phyloP scores from a whole-genome alignment of 768 basidiomycete species.

The Kwoniella mangroviensis region DNA sequence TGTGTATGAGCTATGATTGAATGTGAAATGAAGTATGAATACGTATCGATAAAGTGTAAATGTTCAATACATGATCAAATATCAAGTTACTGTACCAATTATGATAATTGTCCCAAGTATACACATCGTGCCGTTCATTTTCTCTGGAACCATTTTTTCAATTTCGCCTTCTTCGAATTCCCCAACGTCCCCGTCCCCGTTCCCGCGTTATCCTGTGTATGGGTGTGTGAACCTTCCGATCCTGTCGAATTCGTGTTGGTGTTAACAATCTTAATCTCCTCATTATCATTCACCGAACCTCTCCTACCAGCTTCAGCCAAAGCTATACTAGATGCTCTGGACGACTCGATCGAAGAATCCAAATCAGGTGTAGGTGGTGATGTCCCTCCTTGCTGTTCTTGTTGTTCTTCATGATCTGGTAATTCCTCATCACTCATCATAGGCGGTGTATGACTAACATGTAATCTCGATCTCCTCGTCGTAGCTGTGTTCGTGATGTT shows the following conservation, averaged over 20 bases:
- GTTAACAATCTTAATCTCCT: not conserved
- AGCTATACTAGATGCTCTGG: not conserved
- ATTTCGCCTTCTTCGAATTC: not conserved
- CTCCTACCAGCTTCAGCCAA: not conserved
- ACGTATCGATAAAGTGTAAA: not conserved
- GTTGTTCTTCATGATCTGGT: conserved; percentile 1
- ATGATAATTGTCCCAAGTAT: not conserved
- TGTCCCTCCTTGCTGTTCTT: no score
- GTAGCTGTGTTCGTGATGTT: not conserved
- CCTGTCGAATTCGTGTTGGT: not conserved
- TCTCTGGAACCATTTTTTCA: not conserved
- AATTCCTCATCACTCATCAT: conserved; percentile 5
- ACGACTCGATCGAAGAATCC: not conserved
- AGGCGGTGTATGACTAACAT: conserved; percentile 18
- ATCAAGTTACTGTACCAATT: not conserved
- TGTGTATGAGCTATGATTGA: not conserved
- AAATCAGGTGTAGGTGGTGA: not conserved
- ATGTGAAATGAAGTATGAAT: not conserved
- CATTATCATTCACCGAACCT: not conserved
- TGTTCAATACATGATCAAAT: not conserved
- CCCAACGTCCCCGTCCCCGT: not conserved
- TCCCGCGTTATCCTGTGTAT: no score
- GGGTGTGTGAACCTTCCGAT: not conserved
- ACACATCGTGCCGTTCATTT: no score
- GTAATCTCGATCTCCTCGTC: conserved; percentile 12